These are phyloP conservation scores for Apophysomyces ossiformis DNA, from an alignment of 371 early-diverging fungal species.

Conservation along the genomic window DNA sequence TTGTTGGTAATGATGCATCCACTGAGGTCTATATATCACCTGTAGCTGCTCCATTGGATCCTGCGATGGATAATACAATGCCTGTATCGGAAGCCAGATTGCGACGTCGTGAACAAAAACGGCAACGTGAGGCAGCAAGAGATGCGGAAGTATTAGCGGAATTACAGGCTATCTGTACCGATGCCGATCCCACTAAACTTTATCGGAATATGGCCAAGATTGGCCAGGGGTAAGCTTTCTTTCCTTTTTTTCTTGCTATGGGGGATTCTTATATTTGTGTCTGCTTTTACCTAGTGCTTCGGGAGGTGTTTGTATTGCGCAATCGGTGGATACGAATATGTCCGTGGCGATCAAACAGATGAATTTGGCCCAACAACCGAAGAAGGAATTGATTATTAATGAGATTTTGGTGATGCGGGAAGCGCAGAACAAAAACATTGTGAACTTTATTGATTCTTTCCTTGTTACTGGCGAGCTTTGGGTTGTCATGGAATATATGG, in stretches of 20 bases:
- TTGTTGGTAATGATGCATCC: slow-evolving; percentile 11
- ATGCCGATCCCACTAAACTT: slow-evolving; percentile 82
- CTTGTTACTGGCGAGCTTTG: slow-evolving; percentile 88
- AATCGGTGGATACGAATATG: slow-evolving; percentile 65
- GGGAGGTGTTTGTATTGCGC: slow-evolving; percentile 92
- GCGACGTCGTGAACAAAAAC: slow-evolving; percentile 49
- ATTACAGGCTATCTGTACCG: slow-evolving; percentile 87
- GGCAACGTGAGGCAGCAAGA: slow-evolving; percentile 46
- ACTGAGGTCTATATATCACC: slow-evolving; percentile 26
- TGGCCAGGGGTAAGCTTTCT: slow-evolving; percentile 80
- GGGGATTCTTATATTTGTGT: not conserved
- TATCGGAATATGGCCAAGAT: slow-evolving; percentile 89
- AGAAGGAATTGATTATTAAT: slow-evolving; percentile 96
- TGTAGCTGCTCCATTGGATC: slow-evolving; percentile 39
- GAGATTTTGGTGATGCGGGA: slow-evolving; percentile 96
- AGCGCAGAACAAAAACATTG: slow-evolving; percentile 91
- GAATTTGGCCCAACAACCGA: slow-evolving; percentile 94
- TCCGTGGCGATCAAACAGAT: slow-evolving; percentile 95
- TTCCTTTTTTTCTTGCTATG: too few species aligned
- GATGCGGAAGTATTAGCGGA: slow-evolving; percentile 85
- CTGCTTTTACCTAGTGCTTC: slow-evolving; percentile 68
- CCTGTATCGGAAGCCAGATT: slow-evolving; percentile 48
- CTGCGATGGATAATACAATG: slow-evolving; percentile 40
- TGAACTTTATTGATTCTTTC: slow-evolving; percentile 95
- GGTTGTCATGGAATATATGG: slow-evolving; percentile 98